These are phyloP conservation scores for Sedum album DNA, from an alignment of 164 flowering plant species.

Conservation along the genomic window DNA sequence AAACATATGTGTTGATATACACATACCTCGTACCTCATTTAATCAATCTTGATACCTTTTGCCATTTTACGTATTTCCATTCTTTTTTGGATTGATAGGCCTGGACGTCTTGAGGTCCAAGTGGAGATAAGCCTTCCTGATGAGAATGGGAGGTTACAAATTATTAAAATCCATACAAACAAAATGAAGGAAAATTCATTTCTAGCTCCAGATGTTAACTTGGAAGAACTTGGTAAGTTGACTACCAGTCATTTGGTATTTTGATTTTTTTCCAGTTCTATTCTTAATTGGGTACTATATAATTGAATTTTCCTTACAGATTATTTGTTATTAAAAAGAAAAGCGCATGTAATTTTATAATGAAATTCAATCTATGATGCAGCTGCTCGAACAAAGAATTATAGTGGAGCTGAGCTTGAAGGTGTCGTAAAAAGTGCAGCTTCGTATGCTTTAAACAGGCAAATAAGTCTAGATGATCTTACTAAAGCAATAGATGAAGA, in stretches of 20 bases:
- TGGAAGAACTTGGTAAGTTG: constrained; percentile 75
- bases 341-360: background rate
- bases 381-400: constrained; percentile 97
- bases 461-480: constrained; percentile 83
- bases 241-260: background rate
- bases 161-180: constrained; percentile 91
- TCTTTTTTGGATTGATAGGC: constrained; percentile 33
- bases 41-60: too few species aligned
- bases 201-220: constrained; percentile 67
- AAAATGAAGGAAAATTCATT: constrained; percentile 49
- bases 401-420: constrained; percentile 99
- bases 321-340: background rate
- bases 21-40: background rate
- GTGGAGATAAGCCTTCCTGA: constrained; percentile 98
- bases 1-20: background rate
- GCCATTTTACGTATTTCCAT: background rate
- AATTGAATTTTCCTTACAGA: background rate
- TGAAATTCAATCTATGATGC: constrained; percentile 21
- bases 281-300: background rate
- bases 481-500: constrained; percentile 95
- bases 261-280: background rate
- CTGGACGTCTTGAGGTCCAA: constrained; percentile 80
- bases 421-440: constrained; percentile 99
- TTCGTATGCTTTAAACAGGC: constrained; percentile 88
- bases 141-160: constrained; percentile 89